phyloP scores from a whole-genome alignment of 2,329 filamentous ascomycete species.

The Colletotrichum lupini region DNA sequence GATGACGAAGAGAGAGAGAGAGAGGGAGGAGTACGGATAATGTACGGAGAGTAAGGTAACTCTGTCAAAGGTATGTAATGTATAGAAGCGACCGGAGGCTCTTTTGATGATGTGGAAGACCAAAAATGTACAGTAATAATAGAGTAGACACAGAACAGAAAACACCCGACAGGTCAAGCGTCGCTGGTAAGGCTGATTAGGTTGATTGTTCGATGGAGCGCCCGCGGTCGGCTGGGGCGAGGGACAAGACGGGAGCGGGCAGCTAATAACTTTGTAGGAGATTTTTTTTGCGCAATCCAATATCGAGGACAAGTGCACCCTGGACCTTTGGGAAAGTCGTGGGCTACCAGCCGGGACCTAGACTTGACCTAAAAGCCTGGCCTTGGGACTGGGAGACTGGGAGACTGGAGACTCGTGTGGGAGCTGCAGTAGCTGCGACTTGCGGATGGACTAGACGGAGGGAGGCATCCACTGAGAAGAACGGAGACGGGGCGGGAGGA shows the following conservation, averaged over 20 bases:
- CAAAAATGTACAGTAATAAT: neutral
- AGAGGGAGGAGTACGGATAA: slow-evolving; percentile 8
- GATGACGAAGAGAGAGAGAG: neutral
- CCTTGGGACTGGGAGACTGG: too few relatives aligned
- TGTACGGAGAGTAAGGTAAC: too few relatives aligned
- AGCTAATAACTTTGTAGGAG: slow-evolving; percentile 34
- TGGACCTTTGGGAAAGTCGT: slow-evolving; percentile 3
- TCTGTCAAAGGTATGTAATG: too few relatives aligned
- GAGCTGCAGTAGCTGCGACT: neutral
- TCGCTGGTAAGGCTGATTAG: slow-evolving; percentile 34
- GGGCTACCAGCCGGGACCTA: neutral
- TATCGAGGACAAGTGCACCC: slow-evolving; percentile 6
- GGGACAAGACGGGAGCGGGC: slow-evolving; percentile 32
- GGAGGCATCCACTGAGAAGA: slow-evolving; percentile 8
- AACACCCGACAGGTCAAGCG: slow-evolving; percentile 21
- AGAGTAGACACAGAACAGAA: neutral
- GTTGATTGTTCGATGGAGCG: slow-evolving; percentile 29
- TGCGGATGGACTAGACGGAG: neutral
- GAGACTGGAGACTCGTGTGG: too few relatives aligned
- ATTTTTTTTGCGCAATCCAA: slow-evolving; percentile 18
- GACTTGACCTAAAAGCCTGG: neutral
- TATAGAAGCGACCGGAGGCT: too few relatives aligned
- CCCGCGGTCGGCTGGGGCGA: slow-evolving; percentile 27
- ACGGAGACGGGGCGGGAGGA: neutral
- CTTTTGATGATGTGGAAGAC: too few relatives aligned